Conservation (phyloP, 1,139 yeast genomes). For the Pneumocystis canis region DNA sequence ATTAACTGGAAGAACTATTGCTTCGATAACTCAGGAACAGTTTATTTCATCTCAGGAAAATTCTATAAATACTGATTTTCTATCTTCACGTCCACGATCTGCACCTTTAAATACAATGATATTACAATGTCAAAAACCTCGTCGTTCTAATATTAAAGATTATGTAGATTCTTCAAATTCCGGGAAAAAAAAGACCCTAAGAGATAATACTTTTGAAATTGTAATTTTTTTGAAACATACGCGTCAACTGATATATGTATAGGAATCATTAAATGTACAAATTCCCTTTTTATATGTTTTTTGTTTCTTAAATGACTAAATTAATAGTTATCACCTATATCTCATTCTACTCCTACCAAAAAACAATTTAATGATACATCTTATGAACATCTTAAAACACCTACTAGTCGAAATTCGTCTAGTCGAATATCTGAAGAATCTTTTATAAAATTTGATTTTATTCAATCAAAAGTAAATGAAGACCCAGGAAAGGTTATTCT, state of each 20-base stretch:
- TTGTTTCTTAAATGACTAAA: not conserved
- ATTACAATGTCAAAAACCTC: not conserved
- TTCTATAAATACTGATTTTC: not conserved
- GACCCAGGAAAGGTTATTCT: not conserved
- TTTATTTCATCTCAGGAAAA: not conserved
- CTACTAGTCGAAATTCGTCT: not conserved
- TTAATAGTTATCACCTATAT: not conserved
- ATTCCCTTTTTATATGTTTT: not conserved
- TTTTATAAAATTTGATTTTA: not conserved
- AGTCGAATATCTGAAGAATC: not conserved
- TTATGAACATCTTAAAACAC: not conserved
- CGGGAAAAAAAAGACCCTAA: not conserved
- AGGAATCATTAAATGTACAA: not conserved
- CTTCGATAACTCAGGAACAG: not conserved
- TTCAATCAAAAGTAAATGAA: not conserved
- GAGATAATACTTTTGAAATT: not conserved
- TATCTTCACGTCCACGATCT: not conserved
- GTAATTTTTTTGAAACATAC: not conserved
- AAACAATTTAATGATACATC: not conserved
- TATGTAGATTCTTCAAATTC: not conserved
- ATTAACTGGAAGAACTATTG: not conserved
- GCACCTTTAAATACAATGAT: not conserved
- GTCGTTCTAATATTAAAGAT: not conserved
- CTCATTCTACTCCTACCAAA: not conserved
- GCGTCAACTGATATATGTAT: not conserved